These are phyloP conservation scores for Echinosophora koreensis DNA, from an alignment of 306 rosid genomes.

Conservation along the genomic window DNA sequence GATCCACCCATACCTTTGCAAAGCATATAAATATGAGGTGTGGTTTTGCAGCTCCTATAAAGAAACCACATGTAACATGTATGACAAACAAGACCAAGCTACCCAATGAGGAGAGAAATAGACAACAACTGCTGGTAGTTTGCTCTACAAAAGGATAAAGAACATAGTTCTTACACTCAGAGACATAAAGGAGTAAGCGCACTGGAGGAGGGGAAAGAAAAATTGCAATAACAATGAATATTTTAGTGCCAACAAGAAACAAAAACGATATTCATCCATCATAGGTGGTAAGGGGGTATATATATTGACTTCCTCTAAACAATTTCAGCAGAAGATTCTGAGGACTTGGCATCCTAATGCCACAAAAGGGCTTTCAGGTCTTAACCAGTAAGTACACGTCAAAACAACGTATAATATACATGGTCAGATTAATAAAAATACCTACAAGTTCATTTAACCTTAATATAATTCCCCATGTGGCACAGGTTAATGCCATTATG, in stretches of 20 bases:
- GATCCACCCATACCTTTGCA: conserved; percentile 25
- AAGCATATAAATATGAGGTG: neutral
- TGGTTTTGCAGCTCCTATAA: neutral
- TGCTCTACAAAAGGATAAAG: conserved; percentile 14
- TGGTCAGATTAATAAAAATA: conserved; percentile 6
- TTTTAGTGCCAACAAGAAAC: conserved; percentile 13
- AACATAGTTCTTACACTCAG: neutral
- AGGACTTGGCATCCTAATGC: conserved; percentile 21
- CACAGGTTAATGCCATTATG: conserved; percentile 5
- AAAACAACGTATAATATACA: conserved; percentile 34
- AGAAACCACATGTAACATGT: conserved; percentile 10
- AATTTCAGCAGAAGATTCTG: conserved; percentile 10
- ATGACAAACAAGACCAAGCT: conserved; percentile 23
- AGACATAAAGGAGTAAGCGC: conserved; percentile 28
- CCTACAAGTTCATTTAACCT: conserved; percentile 28
- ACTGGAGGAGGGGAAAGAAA: neutral
- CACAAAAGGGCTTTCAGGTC: conserved; percentile 17
- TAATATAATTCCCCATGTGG: conserved; percentile 13
- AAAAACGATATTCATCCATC: neutral
- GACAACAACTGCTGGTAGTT: neutral
- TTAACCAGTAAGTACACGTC: conserved; percentile 1
- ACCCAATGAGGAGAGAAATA: conserved; percentile 26
- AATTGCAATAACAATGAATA: neutral
- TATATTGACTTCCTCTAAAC: conserved; percentile 21
- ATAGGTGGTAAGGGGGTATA: neutral